Base-by-base conservation (phyloP, 805 yeast species). In the Metschnikowia koreensis region DNA sequence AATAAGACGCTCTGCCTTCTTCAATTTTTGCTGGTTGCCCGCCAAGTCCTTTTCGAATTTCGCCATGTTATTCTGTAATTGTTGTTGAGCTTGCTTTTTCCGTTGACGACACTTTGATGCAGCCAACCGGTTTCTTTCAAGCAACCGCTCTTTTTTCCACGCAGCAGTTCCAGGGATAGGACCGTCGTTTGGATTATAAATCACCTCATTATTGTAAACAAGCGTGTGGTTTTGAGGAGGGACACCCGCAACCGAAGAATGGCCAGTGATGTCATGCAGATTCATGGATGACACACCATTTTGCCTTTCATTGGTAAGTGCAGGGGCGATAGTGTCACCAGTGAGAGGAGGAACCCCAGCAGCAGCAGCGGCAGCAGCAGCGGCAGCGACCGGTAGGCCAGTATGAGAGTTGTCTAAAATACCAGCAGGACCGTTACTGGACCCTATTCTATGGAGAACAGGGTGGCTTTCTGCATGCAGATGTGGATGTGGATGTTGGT, bases 21-120 rank as follows among this genome's bases (percentile, higher is more conserved):
- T 46, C 17, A 71, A 44, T 48, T 55, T 54, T 11, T 28, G 48
- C 33, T 55, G 53, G 44, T 58, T 61, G 1, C 62, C 61, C 6
- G 61, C 63, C 53, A 82, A 77, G 53, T 82, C 81, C 15, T 58
- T 62, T 47, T 76, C 71, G 45, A 79, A 71, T 47, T 73, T 75
- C 42, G 75, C 79, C 37, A 83, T 79, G 60, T 83, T 86, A 53
- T 77, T 81, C 62, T 84, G 86, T 54, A 87, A 66, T 64, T 84
- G 83, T 52, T 80, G 75, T 60, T 86, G 93, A 1, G 89, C 84
- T 48, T 83, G 81, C 60, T 84, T 84, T 66, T 83, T 83, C 39
- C 87, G 70, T 60, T 83, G 86, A 57, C 89, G 74, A 68, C 89
- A 83, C 60, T 82, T 83, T 31, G 82, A 78, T 0, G 89, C 89